These are phyloP conservation scores for Dovyalis caffra DNA, from an alignment of 345 rosid genomes.

Conservation along the genomic window DNA sequence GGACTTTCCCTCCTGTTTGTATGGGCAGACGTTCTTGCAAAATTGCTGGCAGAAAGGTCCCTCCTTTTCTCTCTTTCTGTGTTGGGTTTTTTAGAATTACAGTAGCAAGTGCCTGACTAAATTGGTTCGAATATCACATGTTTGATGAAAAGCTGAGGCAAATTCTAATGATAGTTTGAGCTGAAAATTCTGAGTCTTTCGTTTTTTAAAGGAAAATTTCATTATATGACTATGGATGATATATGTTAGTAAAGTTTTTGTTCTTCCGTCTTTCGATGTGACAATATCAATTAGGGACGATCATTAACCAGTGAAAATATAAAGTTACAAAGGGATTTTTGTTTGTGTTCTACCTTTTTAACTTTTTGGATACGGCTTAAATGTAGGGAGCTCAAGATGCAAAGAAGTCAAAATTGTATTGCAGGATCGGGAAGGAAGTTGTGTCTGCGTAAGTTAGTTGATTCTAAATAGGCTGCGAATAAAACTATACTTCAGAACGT, in stretches of 20 bases:
- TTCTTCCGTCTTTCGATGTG: neutral
- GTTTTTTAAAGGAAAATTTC: neutral
- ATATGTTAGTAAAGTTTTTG: neutral
- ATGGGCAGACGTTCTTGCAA: conserved; percentile 92
- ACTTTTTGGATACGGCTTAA: conserved; percentile 18
- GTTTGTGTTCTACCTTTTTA: conserved; percentile 6
- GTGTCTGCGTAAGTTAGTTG: conserved; percentile 75
- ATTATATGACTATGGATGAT: neutral
- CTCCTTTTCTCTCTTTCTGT: neutral
- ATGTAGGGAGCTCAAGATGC: conserved; percentile 85
- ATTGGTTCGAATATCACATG: conserved; percentile 20
- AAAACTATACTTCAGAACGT: neutral
- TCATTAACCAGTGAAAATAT: neutral
- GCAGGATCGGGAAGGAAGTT: conserved; percentile 85
- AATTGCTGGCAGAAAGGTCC: conserved; percentile 88
- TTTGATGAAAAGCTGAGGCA: conserved; percentile 33
- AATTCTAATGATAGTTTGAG: neutral
- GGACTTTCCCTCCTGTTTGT: conserved; percentile 62
- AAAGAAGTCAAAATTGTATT: conserved; percentile 73
- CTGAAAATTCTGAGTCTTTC: neutral
- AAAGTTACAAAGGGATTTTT: neutral
- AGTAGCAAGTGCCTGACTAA: neutral
- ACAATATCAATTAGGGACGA: neutral
- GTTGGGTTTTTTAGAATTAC: neutral
- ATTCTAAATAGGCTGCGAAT: neutral